A percentile compares a stretch with the other conserved stretches of the same genome.
Evolutionary conservation across 1,139 yeast genomes (phyloP).

Genomic region (Magnusiomyces suaveolens): DNA sequence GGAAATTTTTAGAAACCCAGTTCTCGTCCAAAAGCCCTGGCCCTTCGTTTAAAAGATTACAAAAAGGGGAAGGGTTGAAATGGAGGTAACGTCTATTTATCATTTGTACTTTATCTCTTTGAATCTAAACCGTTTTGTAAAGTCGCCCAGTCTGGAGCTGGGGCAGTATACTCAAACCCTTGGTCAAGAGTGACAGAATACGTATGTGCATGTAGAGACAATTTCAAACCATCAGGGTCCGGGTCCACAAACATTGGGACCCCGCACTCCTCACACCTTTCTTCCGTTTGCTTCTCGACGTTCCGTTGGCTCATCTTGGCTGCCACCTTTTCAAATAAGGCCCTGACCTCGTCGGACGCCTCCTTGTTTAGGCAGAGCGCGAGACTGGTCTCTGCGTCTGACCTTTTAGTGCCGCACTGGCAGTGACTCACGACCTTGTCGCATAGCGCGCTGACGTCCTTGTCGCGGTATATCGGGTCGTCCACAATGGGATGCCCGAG

Average conservation of each 20-base stretch:
- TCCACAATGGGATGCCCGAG: constrained; percentile 61
- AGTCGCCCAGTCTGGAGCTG: constrained; percentile 9
- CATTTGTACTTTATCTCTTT: neutral
- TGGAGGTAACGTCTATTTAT: neutral
- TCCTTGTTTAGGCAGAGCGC: no score
- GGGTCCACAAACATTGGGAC: constrained; percentile 21
- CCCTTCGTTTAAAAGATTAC: neutral
- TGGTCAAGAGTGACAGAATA: constrained; percentile 31
- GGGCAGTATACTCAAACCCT: constrained; percentile 2
- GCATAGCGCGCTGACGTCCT: neutral
- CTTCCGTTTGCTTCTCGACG: neutral
- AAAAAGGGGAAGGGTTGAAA: neutral
- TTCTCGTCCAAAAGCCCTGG: neutral
- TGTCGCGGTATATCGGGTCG: constrained; percentile 47
- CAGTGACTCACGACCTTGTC: neutral
- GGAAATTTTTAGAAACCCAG: neutral
- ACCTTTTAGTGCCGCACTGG: neutral
- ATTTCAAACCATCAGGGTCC: constrained; percentile 32
- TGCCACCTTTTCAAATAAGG: neutral
- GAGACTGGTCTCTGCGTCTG: no score
- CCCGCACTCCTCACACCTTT: constrained; percentile 6
- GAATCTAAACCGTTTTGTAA: neutral
- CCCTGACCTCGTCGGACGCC: neutral
- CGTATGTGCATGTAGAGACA: constrained; percentile 52
- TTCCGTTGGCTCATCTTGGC: neutral